Evolutionary conservation across 2,329 filamentous ascomycete species (phyloP), one percentile per base, ranked within the genome.

Genomic region (Monascus ruber): DNA sequence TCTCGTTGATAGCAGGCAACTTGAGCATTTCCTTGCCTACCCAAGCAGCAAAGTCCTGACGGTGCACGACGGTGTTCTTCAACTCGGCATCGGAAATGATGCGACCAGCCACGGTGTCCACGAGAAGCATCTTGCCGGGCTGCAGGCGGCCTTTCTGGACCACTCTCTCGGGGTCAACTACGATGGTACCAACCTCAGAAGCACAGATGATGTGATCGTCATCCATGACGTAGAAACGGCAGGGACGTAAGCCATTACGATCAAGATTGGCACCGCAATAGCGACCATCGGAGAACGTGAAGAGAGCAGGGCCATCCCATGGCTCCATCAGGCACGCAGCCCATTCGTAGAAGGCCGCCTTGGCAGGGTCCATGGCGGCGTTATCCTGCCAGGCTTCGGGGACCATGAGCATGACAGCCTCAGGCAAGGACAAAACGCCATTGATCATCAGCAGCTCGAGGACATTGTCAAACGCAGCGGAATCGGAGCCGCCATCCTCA

Each of bases 251-350:
- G 66, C 89, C 89, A 58, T 96, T 96, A 65, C 89, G 81, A 68
- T 96, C 89, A 24, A 96, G 74, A 63, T 95, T 96, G 50, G 89
- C 89, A 74, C 89, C 89, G 56, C 89, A 96, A 73, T 91, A 96
- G 46, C 89, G 81, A 45, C 89, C 89, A 62, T 96, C 89, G 26
- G 89, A 86, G 65, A 96, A 96, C 5, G 88, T 95, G 72, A 96
- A 96, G 27, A 96, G 77, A 40, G 89, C 89, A 28, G 89, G 89
- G 11, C 89, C 89, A 65, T 96, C 89, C 89, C 89, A 96, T 10
- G 89, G 88, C 70, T 96, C 89, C 89, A 96, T 96, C 72, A 94
- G 84, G 64, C 89, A 96, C 49, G 87, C 88, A 55, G 89, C 89
- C 87, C 89, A 96, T 64, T 96, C 88, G 67, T 96, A 96, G 68